Conservation (phyloP, 2,329 filamentous ascomycete genomes). For the Ascochyta viciae-villosae region DNA sequence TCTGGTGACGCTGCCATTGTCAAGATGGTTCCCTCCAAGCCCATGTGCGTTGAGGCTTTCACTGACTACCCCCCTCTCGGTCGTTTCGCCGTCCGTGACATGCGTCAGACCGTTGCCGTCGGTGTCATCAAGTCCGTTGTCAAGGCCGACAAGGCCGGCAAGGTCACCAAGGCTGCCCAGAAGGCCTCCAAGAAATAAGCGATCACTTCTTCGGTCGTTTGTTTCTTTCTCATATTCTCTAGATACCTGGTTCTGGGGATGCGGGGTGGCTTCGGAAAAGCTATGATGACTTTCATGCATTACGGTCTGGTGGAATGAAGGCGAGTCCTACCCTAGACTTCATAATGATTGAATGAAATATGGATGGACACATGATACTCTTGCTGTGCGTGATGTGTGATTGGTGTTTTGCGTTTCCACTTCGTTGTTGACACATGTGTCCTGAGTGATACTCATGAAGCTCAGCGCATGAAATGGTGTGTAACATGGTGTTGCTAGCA, state of each 20-base stretch:
- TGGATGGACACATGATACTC: slow-evolving; percentile 38
- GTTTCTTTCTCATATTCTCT: slow-evolving; percentile 43
- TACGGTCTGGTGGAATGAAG: slow-evolving; percentile 43
- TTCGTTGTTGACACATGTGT: too few relatives aligned
- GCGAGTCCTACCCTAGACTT: slow-evolving; percentile 50
- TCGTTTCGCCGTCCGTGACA: slow-evolving; percentile 99
- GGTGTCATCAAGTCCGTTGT: slow-evolving; percentile 83
- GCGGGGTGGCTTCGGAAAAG: slow-evolving; percentile 47
- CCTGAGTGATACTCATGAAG: too few relatives aligned
- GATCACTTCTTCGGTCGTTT: slow-evolving; percentile 39
- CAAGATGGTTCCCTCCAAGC: slow-evolving; percentile 99
- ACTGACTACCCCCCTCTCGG: slow-evolving; percentile 99
- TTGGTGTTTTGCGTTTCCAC: too few relatives aligned
- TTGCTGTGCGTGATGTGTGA: neutral
- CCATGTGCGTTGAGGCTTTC: slow-evolving; percentile 99
- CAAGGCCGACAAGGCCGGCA: slow-evolving; percentile 58
- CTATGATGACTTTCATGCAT: slow-evolving; percentile 50
- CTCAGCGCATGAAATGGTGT: too few relatives aligned
- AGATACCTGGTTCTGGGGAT: slow-evolving; percentile 48
- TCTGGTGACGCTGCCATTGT: slow-evolving; percentile 99
- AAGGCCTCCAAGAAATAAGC: slow-evolving; percentile 54
- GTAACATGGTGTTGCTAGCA: too few relatives aligned
- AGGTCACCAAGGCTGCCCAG: slow-evolving; percentile 59
- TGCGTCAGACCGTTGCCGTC: slow-evolving; percentile 82
- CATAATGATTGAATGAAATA: slow-evolving; percentile 50